Percentiles rank a stretch among this genome's conserved stretches.
These are phyloP conservation scores for Euclidium syriacum DNA, from an alignment of 345 rosid species.

Conservation along the genomic window DNA sequence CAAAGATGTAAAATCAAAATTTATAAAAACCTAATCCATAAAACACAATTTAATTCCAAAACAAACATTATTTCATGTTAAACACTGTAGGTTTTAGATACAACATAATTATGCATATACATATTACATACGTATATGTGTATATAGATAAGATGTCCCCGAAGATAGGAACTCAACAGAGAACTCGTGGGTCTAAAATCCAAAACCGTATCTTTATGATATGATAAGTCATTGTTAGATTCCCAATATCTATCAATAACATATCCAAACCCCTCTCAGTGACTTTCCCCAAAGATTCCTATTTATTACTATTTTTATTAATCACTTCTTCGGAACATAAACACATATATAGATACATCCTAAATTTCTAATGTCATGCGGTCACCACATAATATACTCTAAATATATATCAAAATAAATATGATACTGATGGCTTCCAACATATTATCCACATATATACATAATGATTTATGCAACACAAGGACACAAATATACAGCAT, in stretches of 20 bases:
- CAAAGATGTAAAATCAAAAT: constrained; percentile 1
- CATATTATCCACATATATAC: neutral
- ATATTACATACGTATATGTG: neutral
- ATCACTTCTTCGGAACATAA: neutral
- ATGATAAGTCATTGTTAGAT: constrained; percentile 5
- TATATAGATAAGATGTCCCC: neutral
- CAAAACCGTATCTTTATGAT: constrained; percentile 12
- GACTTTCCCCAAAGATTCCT: constrained; percentile 12
- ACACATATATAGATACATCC: neutral
- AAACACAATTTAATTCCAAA: neutral
- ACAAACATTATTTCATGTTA: constrained; percentile 14
- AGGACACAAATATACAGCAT: neutral
- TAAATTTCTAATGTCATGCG: neutral
- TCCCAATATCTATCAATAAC: constrained; percentile 14
- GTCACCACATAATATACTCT: neutral
- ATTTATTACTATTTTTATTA: neutral
- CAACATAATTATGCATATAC: neutral
- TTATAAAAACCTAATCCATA: neutral
- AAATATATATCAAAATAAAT: neutral
- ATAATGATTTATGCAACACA: neutral
- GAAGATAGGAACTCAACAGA: constrained; percentile 11
- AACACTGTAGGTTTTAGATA: neutral
- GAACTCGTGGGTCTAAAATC: constrained; percentile 14
- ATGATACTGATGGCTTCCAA: constrained; percentile 17
- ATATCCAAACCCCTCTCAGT: neutral